These are phyloP conservation scores for Saccharomyces uvarum DNA, from an alignment of 1,139 yeast species.

Conservation along the genomic window DNA sequence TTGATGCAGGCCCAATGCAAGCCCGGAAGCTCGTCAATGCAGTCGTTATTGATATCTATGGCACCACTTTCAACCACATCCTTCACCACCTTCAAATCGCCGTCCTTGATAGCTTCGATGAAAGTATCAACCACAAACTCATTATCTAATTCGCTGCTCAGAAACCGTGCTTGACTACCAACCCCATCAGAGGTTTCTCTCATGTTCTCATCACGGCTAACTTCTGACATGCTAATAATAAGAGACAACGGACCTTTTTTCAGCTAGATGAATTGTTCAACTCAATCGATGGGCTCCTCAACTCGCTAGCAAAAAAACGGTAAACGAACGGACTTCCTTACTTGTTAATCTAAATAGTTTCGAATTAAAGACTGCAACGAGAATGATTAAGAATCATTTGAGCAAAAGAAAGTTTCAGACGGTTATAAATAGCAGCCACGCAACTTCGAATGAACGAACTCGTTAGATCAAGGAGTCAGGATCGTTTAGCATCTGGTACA, in stretches of 20 bases:
- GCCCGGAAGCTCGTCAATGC: conserved; percentile 62
- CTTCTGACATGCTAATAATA: not conserved
- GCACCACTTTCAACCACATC: conserved; percentile 36
- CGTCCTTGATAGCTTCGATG: conserved; percentile 39
- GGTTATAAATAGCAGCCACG: not conserved
- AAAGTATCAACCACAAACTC: not conserved
- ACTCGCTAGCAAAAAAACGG: not conserved
- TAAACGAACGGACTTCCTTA: not conserved
- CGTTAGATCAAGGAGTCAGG: not conserved
- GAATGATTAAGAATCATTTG: not conserved
- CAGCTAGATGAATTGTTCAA: not conserved
- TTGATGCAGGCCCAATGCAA: conserved; percentile 91
- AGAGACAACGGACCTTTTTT: not conserved
- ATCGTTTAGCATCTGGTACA: not conserved
- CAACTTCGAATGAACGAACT: not conserved
- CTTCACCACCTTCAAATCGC: conserved; percentile 39
- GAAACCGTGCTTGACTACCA: not conserved
- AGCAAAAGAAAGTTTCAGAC: not conserved
- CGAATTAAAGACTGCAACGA: not conserved
- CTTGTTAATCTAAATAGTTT: not conserved
- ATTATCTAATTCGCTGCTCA: not conserved
- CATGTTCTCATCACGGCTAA: not conserved
- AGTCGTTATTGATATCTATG: conserved; percentile 34
- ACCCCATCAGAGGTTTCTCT: not conserved
- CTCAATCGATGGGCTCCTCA: not conserved